A percentile compares a stretch with the other conserved stretches of the same genome.
Conservation (phyloP, 208 protist genomes). For the Leishmania amazonensis region DNA sequence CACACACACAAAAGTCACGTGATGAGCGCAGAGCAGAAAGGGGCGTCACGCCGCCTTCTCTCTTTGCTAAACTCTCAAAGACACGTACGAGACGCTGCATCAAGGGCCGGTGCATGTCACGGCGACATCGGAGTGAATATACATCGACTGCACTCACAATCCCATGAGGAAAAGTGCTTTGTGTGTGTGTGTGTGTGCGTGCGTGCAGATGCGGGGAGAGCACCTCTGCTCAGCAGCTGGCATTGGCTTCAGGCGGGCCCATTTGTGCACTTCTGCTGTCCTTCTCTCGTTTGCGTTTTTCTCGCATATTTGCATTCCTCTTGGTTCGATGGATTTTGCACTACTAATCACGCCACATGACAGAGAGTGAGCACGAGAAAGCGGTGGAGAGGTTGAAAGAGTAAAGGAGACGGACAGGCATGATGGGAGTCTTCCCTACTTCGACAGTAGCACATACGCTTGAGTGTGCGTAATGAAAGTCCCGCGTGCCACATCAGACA, state of each 20-base stretch:
- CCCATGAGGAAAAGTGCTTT: neutral
- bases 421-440: neutral
- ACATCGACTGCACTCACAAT: neutral
- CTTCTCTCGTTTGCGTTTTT: constrained; percentile 11
- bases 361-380: constrained; percentile 4
- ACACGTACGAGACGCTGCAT: neutral
- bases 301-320: neutral
- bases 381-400: neutral
- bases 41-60: neutral
- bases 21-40: neutral
- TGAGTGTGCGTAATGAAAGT: neutral
- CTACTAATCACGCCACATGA: constrained; percentile 12
- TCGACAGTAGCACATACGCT: neutral
- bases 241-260: neutral
- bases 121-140: neutral
- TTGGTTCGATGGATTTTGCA: neutral
- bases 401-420: neutral
- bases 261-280: neutral
- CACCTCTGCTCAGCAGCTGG: neutral
- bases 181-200: neutral
- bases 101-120: neutral
- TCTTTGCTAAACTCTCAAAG: neutral
- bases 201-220: neutral
- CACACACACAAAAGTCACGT: neutral
- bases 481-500: neutral